These are phyloP conservation scores for Kitagawia praeruptora DNA, from an alignment of 129 eudicot genomes.

Conservation along the genomic window DNA sequence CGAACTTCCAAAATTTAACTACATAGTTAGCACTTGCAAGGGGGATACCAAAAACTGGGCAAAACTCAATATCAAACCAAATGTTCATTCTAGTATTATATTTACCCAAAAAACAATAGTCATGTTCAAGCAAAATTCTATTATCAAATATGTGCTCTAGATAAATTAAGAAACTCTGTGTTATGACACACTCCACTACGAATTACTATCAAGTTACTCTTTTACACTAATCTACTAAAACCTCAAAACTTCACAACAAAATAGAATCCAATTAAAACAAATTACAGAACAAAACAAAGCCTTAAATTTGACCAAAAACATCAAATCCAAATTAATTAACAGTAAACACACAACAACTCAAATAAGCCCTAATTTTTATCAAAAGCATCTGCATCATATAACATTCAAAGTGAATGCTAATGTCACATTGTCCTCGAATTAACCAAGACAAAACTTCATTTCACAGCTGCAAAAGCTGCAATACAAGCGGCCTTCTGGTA, in stretches of 20 bases:
- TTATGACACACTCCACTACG: background rate
- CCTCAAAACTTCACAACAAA: background rate
- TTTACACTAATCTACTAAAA: background rate
- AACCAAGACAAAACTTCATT: background rate
- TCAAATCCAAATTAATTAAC: background rate
- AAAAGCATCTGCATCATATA: too few species aligned
- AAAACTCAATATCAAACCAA: background rate
- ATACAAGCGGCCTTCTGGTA: conserved; percentile 86
- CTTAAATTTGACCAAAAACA: background rate
- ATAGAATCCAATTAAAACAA: too few species aligned
- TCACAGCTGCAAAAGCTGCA: conserved; percentile 52
- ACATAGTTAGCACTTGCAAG: too few species aligned
- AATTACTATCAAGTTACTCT: background rate
- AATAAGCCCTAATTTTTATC: background rate
- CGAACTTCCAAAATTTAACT: too few species aligned
- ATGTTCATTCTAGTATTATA: background rate
- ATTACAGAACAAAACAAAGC: background rate
- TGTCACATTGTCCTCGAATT: background rate
- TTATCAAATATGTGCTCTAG: background rate
- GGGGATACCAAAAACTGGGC: too few species aligned
- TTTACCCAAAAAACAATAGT: background rate
- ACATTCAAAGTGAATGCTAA: background rate
- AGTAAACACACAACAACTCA: background rate
- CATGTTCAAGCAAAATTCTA: background rate
- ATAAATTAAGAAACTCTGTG: background rate